Percentiles rank a stretch among this genome's conserved stretches.
Conservation (phyloP, 768 basidiomycete genomes). For the Pisolithus tinctorius region DNA sequence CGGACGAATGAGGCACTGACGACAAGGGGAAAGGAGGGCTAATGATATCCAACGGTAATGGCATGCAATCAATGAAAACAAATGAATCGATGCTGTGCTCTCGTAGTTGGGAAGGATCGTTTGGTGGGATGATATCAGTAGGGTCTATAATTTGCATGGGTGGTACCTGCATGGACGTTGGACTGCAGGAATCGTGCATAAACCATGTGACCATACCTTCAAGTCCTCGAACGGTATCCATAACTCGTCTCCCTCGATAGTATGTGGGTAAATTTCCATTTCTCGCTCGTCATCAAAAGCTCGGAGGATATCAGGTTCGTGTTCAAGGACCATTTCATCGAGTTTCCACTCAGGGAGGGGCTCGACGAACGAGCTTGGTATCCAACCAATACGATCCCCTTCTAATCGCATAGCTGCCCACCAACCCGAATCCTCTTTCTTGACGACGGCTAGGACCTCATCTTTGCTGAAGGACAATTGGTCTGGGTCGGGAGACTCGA, state of each 20-base stretch:
- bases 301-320: slow-evolving; percentile 41
- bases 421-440: slow-evolving; percentile 70
- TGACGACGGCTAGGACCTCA: slow-evolving; percentile 63
- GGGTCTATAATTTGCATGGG: slow-evolving; percentile 14
- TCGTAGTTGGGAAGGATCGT: slow-evolving; percentile 2
- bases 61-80: slow-evolving; percentile 5
- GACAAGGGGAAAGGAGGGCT: slow-evolving; percentile 34
- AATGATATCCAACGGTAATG: slow-evolving; percentile 1
- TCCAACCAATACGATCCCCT: slow-evolving; percentile 60
- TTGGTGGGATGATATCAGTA: slow-evolving; percentile 11
- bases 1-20: slow-evolving; percentile 34
- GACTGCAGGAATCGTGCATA: background rate
- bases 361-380: slow-evolving; percentile 65
- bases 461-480: slow-evolving; percentile 58
- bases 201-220: slow-evolving; percentile 7
- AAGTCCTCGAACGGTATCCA: slow-evolving; percentile 16
- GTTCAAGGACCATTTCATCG: slow-evolving; percentile 29
- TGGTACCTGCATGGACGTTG: slow-evolving; percentile 11
- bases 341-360: slow-evolving; percentile 27
- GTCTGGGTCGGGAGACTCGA: slow-evolving; percentile 51
- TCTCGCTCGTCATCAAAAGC: slow-evolving; percentile 7
- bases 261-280: slow-evolving; percentile 4
- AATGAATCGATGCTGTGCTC: slow-evolving; percentile 5
- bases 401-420: slow-evolving; percentile 66
- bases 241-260: slow-evolving; percentile 10